Percentiles rank a stretch among this genome's conserved stretches.
Conservation (phyloP, 352 stramenopile species). For the Globisporangium emineosum region DNA sequence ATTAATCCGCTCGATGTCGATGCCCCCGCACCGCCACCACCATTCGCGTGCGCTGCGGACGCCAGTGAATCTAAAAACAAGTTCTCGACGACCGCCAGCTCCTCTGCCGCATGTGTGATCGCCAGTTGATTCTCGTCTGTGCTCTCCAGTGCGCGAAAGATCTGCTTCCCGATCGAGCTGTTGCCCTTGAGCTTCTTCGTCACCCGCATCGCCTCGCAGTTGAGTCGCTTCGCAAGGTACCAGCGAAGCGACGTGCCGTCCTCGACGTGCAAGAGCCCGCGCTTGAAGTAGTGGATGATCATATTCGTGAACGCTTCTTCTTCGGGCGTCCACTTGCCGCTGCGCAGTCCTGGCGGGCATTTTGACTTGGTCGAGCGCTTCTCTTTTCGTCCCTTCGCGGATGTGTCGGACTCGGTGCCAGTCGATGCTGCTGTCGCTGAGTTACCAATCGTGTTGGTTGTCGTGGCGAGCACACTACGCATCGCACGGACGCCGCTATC, state of each 20-base stretch:
- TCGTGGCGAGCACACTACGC: neutral
- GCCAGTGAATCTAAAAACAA: constrained; percentile 73
- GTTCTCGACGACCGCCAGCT: constrained; percentile 60
- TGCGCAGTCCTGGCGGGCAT: constrained; percentile 72
- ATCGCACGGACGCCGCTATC: constrained; percentile 15
- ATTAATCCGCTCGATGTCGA: constrained; percentile 1
- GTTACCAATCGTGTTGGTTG: constrained; percentile 2
- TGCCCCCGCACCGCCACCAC: constrained; percentile 4
- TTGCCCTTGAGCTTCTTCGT: constrained; percentile 90
- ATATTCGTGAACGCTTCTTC: constrained; percentile 82
- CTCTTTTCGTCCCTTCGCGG: constrained; percentile 15
- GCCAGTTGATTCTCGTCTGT: constrained; percentile 49
- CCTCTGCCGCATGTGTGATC: constrained; percentile 49
- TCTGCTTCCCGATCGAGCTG: constrained; percentile 87
- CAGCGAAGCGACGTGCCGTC: constrained; percentile 82
- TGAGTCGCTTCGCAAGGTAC: constrained; percentile 82
- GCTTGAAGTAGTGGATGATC: constrained; percentile 87
- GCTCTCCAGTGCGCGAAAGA: constrained; percentile 77
- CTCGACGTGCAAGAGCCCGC: constrained; percentile 71
- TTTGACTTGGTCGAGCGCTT: constrained; percentile 88
- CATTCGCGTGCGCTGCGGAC: constrained; percentile 18
- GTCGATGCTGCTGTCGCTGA: neutral
- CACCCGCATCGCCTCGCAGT: constrained; percentile 87
- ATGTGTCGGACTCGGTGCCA: constrained; percentile 15
- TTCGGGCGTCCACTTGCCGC: constrained; percentile 82